Percentiles rank a stretch among this genome's conserved stretches.
Conservation (phyloP, 768 basidiomycete genomes). For the Lyophyllum decastes region DNA sequence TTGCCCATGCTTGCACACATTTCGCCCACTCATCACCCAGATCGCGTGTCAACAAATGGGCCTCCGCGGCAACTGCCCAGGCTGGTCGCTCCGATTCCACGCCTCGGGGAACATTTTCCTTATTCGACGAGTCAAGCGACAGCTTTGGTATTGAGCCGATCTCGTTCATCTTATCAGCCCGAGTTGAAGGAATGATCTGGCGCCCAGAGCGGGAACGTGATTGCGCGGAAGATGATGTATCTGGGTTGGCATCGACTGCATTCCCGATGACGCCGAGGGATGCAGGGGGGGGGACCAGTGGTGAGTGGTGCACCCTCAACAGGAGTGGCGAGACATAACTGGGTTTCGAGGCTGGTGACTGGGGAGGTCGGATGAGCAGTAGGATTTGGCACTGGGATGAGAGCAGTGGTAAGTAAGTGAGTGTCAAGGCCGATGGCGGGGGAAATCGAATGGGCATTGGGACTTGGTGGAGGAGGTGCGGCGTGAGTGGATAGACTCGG, state of each 20-base stretch:
- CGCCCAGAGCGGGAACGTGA: background rate
- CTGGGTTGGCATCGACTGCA: background rate
- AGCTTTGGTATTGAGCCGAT: background rate
- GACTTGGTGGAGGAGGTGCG: too few species aligned
- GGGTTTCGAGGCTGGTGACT: too few species aligned
- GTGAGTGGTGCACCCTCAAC: too few species aligned
- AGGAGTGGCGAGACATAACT: too few species aligned
- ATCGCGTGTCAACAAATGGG: conserved; percentile 6
- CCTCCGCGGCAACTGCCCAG: conserved; percentile 2
- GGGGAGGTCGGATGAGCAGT: too few species aligned
- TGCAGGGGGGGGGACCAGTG: too few species aligned
- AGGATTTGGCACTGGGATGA: too few species aligned
- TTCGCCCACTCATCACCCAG: conserved; percentile 10
- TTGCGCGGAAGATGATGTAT: background rate
- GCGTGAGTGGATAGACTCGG: too few species aligned
- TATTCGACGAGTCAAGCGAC: background rate
- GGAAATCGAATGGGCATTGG: too few species aligned
- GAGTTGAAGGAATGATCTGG: background rate
- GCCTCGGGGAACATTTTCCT: conserved; percentile 5
- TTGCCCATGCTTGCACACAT: conserved; percentile 12
- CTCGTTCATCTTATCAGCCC: conserved; percentile 8
- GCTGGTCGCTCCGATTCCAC: background rate
- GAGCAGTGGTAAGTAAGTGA: too few species aligned
- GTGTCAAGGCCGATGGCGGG: too few species aligned
- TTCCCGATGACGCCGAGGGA: too few species aligned